Evolutionary conservation across 352 stramenopile species (phyloP), one percentile per base, ranked within the genome.

Genomic region (Chrysophaeum taylorii): DNA sequence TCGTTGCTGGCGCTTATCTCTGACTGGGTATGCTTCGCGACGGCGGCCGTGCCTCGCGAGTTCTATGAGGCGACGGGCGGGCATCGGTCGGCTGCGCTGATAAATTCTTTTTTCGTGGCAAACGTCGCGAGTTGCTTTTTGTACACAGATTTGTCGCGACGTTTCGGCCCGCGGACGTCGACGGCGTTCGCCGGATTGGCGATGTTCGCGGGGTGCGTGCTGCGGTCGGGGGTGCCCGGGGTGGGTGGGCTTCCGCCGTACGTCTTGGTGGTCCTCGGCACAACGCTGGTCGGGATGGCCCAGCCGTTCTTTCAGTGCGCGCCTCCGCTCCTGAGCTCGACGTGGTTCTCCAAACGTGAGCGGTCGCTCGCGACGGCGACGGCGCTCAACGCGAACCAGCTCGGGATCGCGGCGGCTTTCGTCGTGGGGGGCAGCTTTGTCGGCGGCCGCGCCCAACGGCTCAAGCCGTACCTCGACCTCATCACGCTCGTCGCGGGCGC

Each of bases 1-100:
- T 82, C 75, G 25, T 43, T 83, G 15, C 73, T 88, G 0, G 83
- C 83, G 16, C 68, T 88, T 1, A 31, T 88, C 29, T 35, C 69
- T 39, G 83, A 88, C 71, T 85, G 78, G 78, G 78, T 88, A n/a
- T 88, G 83, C 70, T 88, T 88, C 72, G 82, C 79, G 23, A 72
- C 80, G 21, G 81, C 81, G 2, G 75, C 78, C 0, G 72, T 72
- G 27, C 83, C 83, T 0, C 43, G 35, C 18, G 70, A 54, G 25
- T 86, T 82, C 57, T 73, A 80, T 36, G 23, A 43, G 18, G 71
- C 73, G 18, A 74, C 76, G 48, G 78, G 73, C 21, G 66, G 80
- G 50, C 79, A n/a, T n/a, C n/a, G 76, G 0, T 68, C 79, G 1
- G 80, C 75, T 1, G 68, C 63, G 12, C 57, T 88, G 0, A 88